A percentile compares a stretch with the other conserved stretches of the same genome.
These are phyloP conservation scores for Verticillium alfalfae DNA, from an alignment of 2,329 filamentous ascomycete species.

Conservation along the genomic window DNA sequence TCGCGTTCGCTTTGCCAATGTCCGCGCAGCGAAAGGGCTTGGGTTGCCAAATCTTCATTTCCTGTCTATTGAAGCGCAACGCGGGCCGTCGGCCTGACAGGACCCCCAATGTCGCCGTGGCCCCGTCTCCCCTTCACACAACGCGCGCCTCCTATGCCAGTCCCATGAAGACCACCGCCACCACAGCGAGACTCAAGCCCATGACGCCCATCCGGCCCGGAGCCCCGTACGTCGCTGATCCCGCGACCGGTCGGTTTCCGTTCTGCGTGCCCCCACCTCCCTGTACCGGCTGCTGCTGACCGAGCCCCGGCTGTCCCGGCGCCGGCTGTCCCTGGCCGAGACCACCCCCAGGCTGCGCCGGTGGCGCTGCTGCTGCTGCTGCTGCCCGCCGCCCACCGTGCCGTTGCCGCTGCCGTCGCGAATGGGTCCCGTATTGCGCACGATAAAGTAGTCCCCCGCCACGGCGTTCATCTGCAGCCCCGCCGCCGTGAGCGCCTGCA, in stretches of 20 bases:
- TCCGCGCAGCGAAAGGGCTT: too few relatives aligned
- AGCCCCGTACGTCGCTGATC: background rate
- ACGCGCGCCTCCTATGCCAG: background rate
- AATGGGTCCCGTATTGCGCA: constrained; percentile 24
- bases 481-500: constrained; percentile 20
- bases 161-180: background rate
- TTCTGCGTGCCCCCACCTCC: background rate
- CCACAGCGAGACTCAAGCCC: background rate
- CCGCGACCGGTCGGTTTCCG: background rate
- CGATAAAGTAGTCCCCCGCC: constrained; percentile 31
- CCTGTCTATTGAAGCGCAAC: too few relatives aligned
- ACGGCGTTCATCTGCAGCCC: constrained; percentile 23
- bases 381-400: background rate
- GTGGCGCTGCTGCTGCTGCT: background rate
- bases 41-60: background rate
- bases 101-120: too few relatives aligned
- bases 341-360: background rate
- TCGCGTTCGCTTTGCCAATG: too few relatives aligned
- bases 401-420: constrained; percentile 5
- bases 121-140: too few relatives aligned
- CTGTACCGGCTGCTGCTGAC: background rate
- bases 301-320: background rate
- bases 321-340: background rate
- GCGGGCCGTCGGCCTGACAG: too few relatives aligned
- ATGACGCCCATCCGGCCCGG: background rate